Percentiles rank a stretch among this genome's conserved stretches.
Conservation (phyloP, 345 rosid species). For the Eutrema japonicum region DNA sequence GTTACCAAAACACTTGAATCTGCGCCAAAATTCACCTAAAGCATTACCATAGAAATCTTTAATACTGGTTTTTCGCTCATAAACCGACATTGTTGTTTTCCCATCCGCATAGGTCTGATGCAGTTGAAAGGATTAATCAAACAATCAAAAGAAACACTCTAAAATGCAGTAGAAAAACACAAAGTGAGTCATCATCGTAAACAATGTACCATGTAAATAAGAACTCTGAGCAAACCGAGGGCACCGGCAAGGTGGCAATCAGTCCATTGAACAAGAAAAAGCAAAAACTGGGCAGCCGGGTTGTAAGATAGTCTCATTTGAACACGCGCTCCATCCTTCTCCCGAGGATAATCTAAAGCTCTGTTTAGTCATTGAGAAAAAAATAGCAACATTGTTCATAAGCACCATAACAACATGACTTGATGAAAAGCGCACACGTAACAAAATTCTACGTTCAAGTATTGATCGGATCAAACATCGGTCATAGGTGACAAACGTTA, state of each 20-base stretch:
- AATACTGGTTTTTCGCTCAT: slow-evolving; percentile 84
- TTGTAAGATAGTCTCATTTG: slow-evolving; percentile 96
- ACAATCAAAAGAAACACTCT: slow-evolving; percentile 9
- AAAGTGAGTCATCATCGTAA: neutral
- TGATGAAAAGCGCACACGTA: neutral
- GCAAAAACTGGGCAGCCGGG: slow-evolving; percentile 83
- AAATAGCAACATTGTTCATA: slow-evolving; percentile 1
- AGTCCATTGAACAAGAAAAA: slow-evolving; percentile 97
- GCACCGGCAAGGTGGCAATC: slow-evolving; percentile 94
- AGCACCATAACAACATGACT: neutral
- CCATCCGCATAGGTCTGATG: slow-evolving; percentile 83
- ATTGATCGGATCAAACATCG: neutral
- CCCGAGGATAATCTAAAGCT: slow-evolving; percentile 86
- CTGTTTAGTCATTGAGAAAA: slow-evolving; percentile 46
- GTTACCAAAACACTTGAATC: neutral
- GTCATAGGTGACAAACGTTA: neutral
- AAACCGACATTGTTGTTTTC: slow-evolving; percentile 85
- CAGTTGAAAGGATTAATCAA: slow-evolving; percentile 26
- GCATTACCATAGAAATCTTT: slow-evolving; percentile 76
- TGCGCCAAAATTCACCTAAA: neutral
- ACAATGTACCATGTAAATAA: slow-evolving; percentile 69
- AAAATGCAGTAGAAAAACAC: slow-evolving; percentile 7
- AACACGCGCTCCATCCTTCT: slow-evolving; percentile 81
- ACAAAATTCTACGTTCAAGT: neutral
- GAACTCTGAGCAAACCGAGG: slow-evolving; percentile 88